Evolutionary conservation across 768 basidiomycete species (phyloP), one percentile per base, ranked within the genome.

Genomic region (Tricholoma sp.): DNA sequence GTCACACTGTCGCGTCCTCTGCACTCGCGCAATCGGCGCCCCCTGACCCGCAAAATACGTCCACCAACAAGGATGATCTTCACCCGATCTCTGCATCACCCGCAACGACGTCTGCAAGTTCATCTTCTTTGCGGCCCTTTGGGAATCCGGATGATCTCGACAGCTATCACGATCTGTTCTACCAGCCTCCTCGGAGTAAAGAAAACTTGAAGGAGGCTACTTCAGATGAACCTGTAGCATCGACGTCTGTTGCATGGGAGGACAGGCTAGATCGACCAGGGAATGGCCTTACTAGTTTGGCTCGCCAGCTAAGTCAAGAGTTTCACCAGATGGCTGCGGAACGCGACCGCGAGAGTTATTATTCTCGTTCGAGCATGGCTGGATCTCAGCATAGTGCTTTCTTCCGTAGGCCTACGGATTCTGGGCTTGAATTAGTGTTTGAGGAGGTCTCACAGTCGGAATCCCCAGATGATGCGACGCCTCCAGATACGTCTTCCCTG

Each of bases 101-200:
- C 14, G 61, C 32, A 56, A 64, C 52, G 19, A 65, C 63, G 39
- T 63, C 64, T 22, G 66, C 65, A 11, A 71, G 65, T 32, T 72
- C 74, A 27, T 76, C 73, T 59, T 75, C 78, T 10, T 82, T 83
- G 22, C 79, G 78, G n/a, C 78, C 78, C 2, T 71, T 89, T 34
- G 80, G 82, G 9, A 78, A 75, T 56, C 77, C 80, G 0, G 84
- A 86, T 56, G 87, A 90, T 60, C 74, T 90, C 6, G 86, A 88
- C n/a, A 76, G 80, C 10, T 91, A 87, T 73, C 82, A 81, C 35
- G 86, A 90, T 63, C 73, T 91, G 7, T 91, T 91, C 69, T 90
- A 86, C 66, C 75, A 74, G 41, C 86, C 86, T 5, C 67, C 62
- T 52, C 59, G 41, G 29, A 39, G 46, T 21, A 39, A 45, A 59